Base-by-base conservation (phyloP, 2,329 filamentous ascomycete genomes). In the Botrytis hyacinthi region DNA sequence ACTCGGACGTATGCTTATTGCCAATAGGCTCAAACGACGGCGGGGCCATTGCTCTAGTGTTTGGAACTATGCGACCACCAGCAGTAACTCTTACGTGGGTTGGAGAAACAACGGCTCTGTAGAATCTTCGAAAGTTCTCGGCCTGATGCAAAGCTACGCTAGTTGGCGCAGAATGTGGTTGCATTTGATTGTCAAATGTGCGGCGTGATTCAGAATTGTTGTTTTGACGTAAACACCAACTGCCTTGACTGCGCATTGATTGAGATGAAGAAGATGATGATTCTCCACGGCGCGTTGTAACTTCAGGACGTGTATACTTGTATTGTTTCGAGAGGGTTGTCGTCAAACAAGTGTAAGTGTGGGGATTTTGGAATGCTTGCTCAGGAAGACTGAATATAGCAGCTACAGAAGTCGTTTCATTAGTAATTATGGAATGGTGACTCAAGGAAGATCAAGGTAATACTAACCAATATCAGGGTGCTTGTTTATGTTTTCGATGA, bases 101-200 rank as follows among this genome's bases (percentile, higher is more conserved):
- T 12, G 90, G 90, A 48, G 90, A 92, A 7, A 88, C 86, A n/a
- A 91, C 90, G 18, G 89, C 89, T 79, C 90, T 89, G 82, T 89
- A 91, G 79, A 92, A 92, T 70, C 87, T 85, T 80, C 90, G 87
- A 77, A 92, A 92, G n/a, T 90, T 90, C 79, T 91, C 88, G 48
- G 86, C 86, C 76, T 87, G 86, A 79, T 91, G 89, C 40, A 87
- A 86, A 54, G 80, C 81, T 48, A 87, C 80, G 14, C 85, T 87
- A 32, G 84, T 80, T 18, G 89, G 89, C 35, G 88, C 88, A 69
- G 86, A 82, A 51, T 89, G 82, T 86, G 86, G 60, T 79, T 81
- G 61, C 81, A 77, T 75, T 22, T 79, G 78, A 54, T 74, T 75
- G 70, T 81, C 79, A 54, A 79, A 80, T 60, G 76, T 78, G 46